Percentiles rank a stretch among this genome's conserved stretches.
These are phyloP conservation scores for Backusella parvicylindrica DNA, from an alignment of 192 early-diverging fungal genomes.

Conservation along the genomic window DNA sequence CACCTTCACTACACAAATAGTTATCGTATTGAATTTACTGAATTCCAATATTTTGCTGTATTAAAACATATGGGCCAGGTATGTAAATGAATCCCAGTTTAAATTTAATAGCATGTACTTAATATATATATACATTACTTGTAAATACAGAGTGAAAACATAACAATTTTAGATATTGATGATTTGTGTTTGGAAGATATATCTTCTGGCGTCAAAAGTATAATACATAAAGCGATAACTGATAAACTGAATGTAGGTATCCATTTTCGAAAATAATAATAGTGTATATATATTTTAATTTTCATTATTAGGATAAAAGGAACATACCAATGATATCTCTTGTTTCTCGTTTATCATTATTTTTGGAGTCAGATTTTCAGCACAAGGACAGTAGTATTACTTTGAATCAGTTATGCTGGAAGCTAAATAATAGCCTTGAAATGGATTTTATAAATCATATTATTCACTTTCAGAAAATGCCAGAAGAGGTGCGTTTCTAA, in stretches of 20 bases:
- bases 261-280: neutral
- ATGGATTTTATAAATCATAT: slow-evolving; percentile 50
- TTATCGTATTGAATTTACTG: slow-evolving; percentile 32
- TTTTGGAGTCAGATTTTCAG: slow-evolving; percentile 49
- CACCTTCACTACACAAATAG: slow-evolving; percentile 8
- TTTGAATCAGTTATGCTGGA: slow-evolving; percentile 47
- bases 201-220: slow-evolving; percentile 7
- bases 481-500: slow-evolving; percentile 33
- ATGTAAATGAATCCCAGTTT: slow-evolving; percentile 7
- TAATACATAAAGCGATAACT: slow-evolving; percentile 43
- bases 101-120: neutral
- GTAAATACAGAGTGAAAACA: slow-evolving; percentile 38
- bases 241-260: slow-evolving; percentile 39
- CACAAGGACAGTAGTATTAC: slow-evolving; percentile 55
- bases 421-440: slow-evolving; percentile 29
- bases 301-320: slow-evolving; percentile 36
- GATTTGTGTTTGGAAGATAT: slow-evolving; percentile 42
- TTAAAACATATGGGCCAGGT: slow-evolving; percentile 39
- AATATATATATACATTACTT: neutral
- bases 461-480: slow-evolving; percentile 52
- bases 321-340: slow-evolving; percentile 55
- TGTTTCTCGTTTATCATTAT: slow-evolving; percentile 46
- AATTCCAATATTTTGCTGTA: slow-evolving; percentile 45
- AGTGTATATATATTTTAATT: no score
- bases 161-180: slow-evolving; percentile 48